These are phyloP conservation scores for Leucocoprinus birnbaumii DNA, from an alignment of 768 basidiomycete genomes.

Conservation along the genomic window DNA sequence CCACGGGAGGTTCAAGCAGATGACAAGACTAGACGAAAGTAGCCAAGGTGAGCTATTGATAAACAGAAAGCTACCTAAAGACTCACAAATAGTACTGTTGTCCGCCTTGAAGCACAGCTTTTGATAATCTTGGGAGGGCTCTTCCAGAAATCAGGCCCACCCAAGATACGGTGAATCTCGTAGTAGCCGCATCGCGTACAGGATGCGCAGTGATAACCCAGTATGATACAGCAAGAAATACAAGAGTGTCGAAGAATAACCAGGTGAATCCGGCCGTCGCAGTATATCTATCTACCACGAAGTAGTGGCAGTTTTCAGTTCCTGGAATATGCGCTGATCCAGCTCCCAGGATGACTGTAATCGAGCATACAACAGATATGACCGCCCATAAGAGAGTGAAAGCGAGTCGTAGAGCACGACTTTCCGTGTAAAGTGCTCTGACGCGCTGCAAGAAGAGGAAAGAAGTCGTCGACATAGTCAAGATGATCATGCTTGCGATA, in stretches of 20 bases:
- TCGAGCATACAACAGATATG: neutral
- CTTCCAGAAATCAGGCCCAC: no score
- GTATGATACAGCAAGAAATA: no score
- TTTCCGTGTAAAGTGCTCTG: neutral
- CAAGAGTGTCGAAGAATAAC: neutral
- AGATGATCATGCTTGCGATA: neutral
- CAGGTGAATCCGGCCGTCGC: neutral
- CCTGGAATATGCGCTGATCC: neutral
- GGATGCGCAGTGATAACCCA: no score
- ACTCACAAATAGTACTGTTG: no score
- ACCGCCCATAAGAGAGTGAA: neutral
- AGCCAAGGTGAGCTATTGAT: no score
- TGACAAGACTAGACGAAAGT: neutral
- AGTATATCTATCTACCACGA: neutral
- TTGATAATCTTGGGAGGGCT: no score
- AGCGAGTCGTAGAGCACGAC: neutral
- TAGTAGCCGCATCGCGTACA: no score
- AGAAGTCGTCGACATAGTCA: neutral
- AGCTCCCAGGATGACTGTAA: neutral
- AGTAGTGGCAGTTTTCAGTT: neutral
- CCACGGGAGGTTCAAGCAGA: neutral
- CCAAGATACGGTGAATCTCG: no score
- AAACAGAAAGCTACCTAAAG: no score
- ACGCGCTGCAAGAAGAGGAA: slow-evolving; percentile 3
- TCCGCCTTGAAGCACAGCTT: no score